A percentile compares a stretch with the other conserved stretches of the same genome.
phyloP scores from a whole-genome alignment of 2,329 filamentous ascomycete genomes.

The Elsinoe ampelina region DNA sequence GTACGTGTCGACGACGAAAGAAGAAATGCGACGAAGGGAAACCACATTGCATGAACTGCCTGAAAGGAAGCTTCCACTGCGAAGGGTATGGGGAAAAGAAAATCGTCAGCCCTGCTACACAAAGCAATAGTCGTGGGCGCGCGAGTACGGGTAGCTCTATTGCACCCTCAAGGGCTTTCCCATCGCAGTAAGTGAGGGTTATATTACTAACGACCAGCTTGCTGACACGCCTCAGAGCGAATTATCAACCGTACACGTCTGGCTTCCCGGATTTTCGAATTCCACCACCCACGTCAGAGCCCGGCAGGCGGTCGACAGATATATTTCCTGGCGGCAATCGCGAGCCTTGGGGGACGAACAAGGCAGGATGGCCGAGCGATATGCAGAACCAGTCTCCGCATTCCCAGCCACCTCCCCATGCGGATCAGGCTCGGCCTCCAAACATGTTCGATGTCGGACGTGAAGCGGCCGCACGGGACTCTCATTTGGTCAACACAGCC shows the following conservation, averaged over 20 bases:
- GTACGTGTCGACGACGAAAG: slow-evolving; percentile 53
- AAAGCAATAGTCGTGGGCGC: slow-evolving; percentile 51
- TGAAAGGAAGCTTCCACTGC: slow-evolving; percentile 81
- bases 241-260: not conserved
- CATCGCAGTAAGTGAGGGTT: not conserved
- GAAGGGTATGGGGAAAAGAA: slow-evolving; percentile 73
- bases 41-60: slow-evolving; percentile 86
- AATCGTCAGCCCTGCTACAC: slow-evolving; percentile 53
- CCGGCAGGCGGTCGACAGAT: slow-evolving; percentile 1
- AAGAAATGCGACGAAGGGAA: slow-evolving; percentile 97
- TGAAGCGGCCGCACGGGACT: not conserved
- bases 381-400: not conserved
- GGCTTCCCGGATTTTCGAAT: not conserved
- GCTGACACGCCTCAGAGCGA: not conserved
- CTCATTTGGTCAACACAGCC: not conserved
- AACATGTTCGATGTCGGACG: not conserved
- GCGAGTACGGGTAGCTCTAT: not conserved
- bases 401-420: not conserved
- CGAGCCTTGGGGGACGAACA: not conserved
- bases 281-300: not conserved
- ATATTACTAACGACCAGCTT: not conserved
- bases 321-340: not conserved
- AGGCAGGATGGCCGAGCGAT: not conserved
- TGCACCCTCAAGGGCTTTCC: not conserved
- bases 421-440: not conserved